phyloP scores from a whole-genome alignment of 257 asterid genomes.

The Solanum chilense region DNA sequence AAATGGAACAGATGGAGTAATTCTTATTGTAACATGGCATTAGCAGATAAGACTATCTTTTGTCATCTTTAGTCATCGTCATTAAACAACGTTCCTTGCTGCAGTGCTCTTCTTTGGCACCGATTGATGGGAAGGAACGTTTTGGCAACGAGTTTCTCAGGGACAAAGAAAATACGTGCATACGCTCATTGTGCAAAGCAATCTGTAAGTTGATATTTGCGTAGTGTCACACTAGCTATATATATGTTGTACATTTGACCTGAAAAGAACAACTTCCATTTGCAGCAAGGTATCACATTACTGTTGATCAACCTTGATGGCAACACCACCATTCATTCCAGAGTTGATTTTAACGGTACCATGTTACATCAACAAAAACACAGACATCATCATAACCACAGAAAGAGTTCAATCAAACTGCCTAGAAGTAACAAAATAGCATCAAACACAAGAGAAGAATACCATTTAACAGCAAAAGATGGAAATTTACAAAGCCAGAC shows the following conservation, averaged over 20 bases:
- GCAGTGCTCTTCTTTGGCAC: constrained; percentile 94
- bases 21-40: background rate
- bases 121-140: constrained; percentile 66
- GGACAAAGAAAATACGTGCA: constrained; percentile 49
- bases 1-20: background rate
- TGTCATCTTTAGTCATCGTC: background rate
- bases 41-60: background rate
- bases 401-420: constrained; percentile 4
- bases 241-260: background rate
- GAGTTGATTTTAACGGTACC: constrained; percentile 22
- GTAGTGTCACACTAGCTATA: background rate
- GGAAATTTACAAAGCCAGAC: constrained; percentile 68
- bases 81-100: background rate
- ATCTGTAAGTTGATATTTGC: constrained; percentile 38
- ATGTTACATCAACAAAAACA: constrained; percentile 2
- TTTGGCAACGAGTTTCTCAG: constrained; percentile 38
- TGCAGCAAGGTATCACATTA: constrained; percentile 64
- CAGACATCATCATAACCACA: constrained; percentile 18
- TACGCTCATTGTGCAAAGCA: constrained; percentile 73
- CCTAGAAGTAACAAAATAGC: constrained; percentile 8
- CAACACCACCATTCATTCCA: constrained; percentile 24
- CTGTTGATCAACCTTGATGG: constrained; percentile 71
- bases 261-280: background rate
- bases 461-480: constrained; percentile 64
- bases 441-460: constrained; percentile 49